phyloP scores from a whole-genome alignment of 331 rosid genomes.

The Cydonia oblonga region DNA sequence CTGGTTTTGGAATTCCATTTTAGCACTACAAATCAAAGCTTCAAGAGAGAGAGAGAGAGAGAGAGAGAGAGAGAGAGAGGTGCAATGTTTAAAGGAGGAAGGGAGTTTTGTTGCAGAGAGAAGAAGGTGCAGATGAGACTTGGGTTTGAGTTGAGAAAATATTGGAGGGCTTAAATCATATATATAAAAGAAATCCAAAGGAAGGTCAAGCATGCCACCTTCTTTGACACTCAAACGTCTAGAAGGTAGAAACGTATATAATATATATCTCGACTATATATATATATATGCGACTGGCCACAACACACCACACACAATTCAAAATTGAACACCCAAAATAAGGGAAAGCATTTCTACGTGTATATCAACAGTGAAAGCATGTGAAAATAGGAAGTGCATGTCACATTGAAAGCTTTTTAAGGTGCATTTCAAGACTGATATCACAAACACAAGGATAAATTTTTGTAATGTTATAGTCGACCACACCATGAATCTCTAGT shows the following conservation, averaged over 20 bases:
- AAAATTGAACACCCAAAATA: not conserved
- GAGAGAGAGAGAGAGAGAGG: not conserved
- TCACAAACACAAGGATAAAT: not conserved
- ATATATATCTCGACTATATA: too few species aligned
- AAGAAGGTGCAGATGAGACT: too few species aligned
- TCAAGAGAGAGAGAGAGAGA: not conserved
- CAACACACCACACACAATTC: not conserved
- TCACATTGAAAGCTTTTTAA: not conserved
- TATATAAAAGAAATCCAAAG: not conserved
- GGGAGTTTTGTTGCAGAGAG: not conserved
- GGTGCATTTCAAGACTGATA: not conserved
- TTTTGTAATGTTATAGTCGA: too few species aligned
- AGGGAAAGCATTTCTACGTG: not conserved
- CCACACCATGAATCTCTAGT: not conserved
- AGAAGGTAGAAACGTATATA: not conserved
- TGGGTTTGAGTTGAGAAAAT: not conserved
- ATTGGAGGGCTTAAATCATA: not conserved
- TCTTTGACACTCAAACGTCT: not conserved
- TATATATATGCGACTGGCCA: not conserved
- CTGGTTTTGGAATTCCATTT: slow-evolving; percentile 7
- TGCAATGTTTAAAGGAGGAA: not conserved
- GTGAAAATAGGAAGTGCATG: not conserved
- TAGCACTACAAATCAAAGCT: not conserved
- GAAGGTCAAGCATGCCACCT: not conserved
- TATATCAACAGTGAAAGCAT: not conserved